Conservation (phyloP, 2,329 filamentous ascomycete species). For the Xylaria hypoxylon region DNA sequence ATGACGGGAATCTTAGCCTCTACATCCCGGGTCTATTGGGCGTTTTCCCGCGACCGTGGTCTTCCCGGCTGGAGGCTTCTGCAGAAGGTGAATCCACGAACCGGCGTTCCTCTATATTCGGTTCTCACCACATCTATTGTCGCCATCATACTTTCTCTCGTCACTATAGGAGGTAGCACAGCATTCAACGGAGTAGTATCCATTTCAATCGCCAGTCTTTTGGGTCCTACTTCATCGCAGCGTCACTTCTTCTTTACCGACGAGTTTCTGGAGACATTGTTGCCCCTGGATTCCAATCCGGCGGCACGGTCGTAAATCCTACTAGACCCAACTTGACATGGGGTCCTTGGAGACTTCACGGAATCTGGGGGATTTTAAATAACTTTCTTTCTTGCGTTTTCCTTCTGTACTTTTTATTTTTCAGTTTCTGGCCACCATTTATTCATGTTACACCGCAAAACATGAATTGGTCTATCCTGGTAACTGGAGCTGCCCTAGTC, state of each 20-base stretch:
- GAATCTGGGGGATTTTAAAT: slow-evolving; percentile 32
- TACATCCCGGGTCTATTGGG: slow-evolving; percentile 67
- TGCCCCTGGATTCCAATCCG: no score
- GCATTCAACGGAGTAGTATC: slow-evolving; percentile 42
- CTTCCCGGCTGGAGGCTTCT: slow-evolving; percentile 39
- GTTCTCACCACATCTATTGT: slow-evolving; percentile 31
- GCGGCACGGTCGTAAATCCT: no score
- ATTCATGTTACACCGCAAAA: slow-evolving; percentile 38
- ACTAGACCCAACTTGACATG: slow-evolving; percentile 16
- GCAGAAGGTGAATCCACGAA: slow-evolving; percentile 34
- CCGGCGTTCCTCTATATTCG: slow-evolving; percentile 36
- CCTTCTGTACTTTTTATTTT: slow-evolving; percentile 39
- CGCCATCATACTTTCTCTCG: slow-evolving; percentile 35
- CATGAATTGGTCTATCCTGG: slow-evolving; percentile 41
- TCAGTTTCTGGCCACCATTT: slow-evolving; percentile 42
- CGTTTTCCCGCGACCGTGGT: slow-evolving; percentile 54
- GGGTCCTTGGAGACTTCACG: slow-evolving; percentile 40
- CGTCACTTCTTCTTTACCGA: no score
- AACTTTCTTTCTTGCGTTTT: slow-evolving; percentile 38
- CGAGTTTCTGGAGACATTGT: no score
- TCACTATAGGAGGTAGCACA: slow-evolving; percentile 35
- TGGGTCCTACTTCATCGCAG: slow-evolving; percentile 30
- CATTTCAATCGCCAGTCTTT: slow-evolving; percentile 38
- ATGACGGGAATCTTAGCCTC: slow-evolving; percentile 65
- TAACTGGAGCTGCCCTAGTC: slow-evolving; percentile 34